These are phyloP conservation scores for Pichia phayaonensis DNA, from an alignment of 805 yeast genomes.

Conservation along the genomic window DNA sequence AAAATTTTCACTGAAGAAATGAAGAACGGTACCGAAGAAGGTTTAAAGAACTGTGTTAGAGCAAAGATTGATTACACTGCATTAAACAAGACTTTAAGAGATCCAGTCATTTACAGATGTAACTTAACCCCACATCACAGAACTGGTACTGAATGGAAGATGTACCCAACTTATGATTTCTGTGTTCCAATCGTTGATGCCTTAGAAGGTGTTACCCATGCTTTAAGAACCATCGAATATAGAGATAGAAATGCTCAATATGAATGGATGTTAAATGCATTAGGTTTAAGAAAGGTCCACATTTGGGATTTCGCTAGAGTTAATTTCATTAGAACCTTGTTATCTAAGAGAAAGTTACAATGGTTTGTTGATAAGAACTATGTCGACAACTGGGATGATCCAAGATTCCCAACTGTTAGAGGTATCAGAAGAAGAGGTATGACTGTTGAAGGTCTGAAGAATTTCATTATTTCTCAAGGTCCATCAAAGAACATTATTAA, in stretches of 20 bases:
- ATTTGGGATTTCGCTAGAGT: slow-evolving; percentile 98
- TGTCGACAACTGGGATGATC: slow-evolving; percentile 97
- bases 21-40: slow-evolving; percentile 91
- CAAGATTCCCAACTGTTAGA: slow-evolving; percentile 98
- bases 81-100: slow-evolving; percentile 91
- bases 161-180: slow-evolving; percentile 98
- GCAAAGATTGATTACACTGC: slow-evolving; percentile 93
- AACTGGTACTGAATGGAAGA: slow-evolving; percentile 88
- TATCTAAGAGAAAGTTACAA: slow-evolving; percentile 96
- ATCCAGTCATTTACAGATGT: slow-evolving; percentile 96
- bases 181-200: slow-evolving; percentile 97
- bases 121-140: slow-evolving; percentile 97
- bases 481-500: slow-evolving; percentile 96
- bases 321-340: slow-evolving; percentile 89
- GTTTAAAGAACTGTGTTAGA: slow-evolving; percentile 86
- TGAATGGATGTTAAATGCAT: slow-evolving; percentile 85
- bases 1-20: slow-evolving; percentile 80
- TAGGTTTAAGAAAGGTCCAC: slow-evolving; percentile 83
- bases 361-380: slow-evolving; percentile 94
- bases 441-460: slow-evolving; percentile 95
- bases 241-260: slow-evolving; percentile 98
- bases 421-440: slow-evolving; percentile 99
- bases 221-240: slow-evolving; percentile 96
- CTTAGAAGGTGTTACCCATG: slow-evolving; percentile 95
- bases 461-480: slow-evolving; percentile 91